phyloP scores from a whole-genome alignment of 805 yeast genomes.

The Saccharomycopsis javanensis region DNA sequence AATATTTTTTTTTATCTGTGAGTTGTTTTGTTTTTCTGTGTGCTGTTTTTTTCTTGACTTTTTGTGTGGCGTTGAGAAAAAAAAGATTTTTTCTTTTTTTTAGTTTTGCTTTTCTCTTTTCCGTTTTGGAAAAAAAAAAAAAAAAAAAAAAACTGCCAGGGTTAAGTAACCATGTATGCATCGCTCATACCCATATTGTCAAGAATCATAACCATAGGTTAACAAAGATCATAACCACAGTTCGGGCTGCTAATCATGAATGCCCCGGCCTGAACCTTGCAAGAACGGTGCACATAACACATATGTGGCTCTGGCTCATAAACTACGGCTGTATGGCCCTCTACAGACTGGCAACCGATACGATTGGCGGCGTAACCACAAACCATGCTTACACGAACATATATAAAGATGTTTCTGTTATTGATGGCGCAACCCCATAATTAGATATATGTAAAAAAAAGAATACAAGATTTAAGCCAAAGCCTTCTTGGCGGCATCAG shows the following conservation, averaged over 20 bases:
- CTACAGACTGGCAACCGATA: neutral
- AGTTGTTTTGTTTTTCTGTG: neutral
- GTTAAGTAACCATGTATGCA: neutral
- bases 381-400: neutral
- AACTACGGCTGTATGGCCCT: too few species aligned
- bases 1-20: neutral
- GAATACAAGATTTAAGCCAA: slow-evolving; percentile 8
- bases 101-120: too few species aligned
- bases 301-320: too few species aligned
- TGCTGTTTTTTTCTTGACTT: neutral
- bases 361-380: neutral
- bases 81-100: neutral
- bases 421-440: too few species aligned
- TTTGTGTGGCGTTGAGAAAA: slow-evolving; percentile 1
- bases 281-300: too few species aligned
- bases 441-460: too few species aligned
- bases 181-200: too few species aligned
- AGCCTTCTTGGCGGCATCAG: slow-evolving; percentile 96
- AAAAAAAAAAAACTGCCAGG: neutral
- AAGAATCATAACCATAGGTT: too few species aligned
- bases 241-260: too few species aligned
- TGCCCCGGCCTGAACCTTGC: too few species aligned
- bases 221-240: neutral
- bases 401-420: neutral
- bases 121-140: neutral